Evolutionary conservation across 2,329 filamentous ascomycete species (phyloP), one percentile per base, ranked within the genome.

Genomic region (Lachnum nothofagi): DNA sequence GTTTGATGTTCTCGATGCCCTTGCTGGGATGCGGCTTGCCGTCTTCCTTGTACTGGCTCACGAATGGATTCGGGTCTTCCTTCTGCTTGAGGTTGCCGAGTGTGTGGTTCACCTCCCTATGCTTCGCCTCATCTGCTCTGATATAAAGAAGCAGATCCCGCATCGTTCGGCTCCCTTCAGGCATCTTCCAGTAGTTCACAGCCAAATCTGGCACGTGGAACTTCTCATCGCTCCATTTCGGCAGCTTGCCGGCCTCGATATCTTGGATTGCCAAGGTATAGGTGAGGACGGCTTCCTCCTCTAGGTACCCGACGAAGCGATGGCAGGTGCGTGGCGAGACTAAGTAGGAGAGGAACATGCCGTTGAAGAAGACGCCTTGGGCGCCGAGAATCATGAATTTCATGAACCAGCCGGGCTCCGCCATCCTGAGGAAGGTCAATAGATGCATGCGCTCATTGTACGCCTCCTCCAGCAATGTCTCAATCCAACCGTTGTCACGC

Each of bases 331-430:
- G 37, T 2, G 37, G 37, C 4, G 37, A 39, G 37, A 39, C 12
- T 9, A 39, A 20, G 12, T 39, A 39, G 20, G 37, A 39, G 37
- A 39, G 20, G 37, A 98, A 97, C 66, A 97, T 80, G 56, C 82
- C 79, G 70, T 98, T 98, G 79, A 95, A 96, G 76, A 95, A 97
- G 60, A 97, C 88, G 33, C 91, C 93, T 68, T 97, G 91, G 0
- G 91, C 91, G 9, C 84, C 89, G 33, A 97, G 79, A 47, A 97
- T 89, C 82, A 95, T 88, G 48, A 89, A 68, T 55, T 88, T 85
- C 91, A 96, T 95, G 73, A 95, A 93, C 74, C 79, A 82, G 12
- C 65, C 64, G 3, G 88, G 88, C 58, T 90, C 79, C 49, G 85
- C 86, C 77, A 95, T 86, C 70, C 94, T 95, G 68, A 98, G 82